Evolutionary conservation across 257 asterid genomes (phyloP), one percentile per base, ranked within the genome.

Genomic region (Solanum stenotomum): DNA sequence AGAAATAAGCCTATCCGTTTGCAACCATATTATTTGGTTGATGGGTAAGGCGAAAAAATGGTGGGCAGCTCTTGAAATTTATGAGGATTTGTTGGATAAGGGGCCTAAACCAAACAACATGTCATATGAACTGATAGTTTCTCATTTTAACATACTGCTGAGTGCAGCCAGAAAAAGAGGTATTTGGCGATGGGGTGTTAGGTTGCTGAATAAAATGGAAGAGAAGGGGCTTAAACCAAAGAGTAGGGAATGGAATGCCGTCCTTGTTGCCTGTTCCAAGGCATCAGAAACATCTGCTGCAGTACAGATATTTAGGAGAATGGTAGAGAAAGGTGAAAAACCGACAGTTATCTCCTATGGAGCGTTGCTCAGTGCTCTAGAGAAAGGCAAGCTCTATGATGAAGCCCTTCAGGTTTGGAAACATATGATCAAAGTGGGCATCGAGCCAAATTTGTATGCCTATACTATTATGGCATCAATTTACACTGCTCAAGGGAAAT

Each of bases 61-160:
- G 99, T 97, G 99, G 99, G 98, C 96, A 0, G 99, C 99, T 71
- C 92, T 96, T 22, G 98, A 97, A 88, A 93, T 97, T n/a, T 97
- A 97, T 10, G 99, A 97, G 93, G 96, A 97, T 61, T 85, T 96
- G 89, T 86, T 96, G 91, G 99, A 96, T 87, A 92, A 92, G 89
- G 99, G 99, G 83, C 99, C 99, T 6, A 90, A 90, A 87, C 99
- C 99, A 25, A 95, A 97, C 87, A 93, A 91, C 91, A 91, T 94
- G 98, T 95, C 99, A 6, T 86, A 94, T 76, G 99, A 97, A 89
- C 87, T 96, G 61, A 86, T 97, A 33, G 93, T 94, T 87, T 94
- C 99, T 59, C 99, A 97, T 88, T 95, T 97, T 74, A 94, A 92
- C 59, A 89, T 95, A 87, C 93, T 97, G 0, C 89, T 97, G 23